phyloP scores from a whole-genome alignment of 352 stramenopile genomes.

The Salisapilia sapeloensis region DNA sequence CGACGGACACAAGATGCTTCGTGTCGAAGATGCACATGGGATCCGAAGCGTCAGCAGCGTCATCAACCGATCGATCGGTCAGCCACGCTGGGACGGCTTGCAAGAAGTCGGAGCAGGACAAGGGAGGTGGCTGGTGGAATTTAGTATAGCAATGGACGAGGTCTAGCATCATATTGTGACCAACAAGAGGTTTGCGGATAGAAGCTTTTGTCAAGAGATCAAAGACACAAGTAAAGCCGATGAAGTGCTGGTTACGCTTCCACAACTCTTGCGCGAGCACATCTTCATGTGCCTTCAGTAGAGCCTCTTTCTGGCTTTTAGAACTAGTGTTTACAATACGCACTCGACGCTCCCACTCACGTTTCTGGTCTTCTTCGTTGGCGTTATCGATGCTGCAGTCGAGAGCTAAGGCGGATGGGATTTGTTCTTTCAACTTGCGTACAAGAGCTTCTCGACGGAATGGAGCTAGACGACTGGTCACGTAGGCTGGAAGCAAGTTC shows the following conservation, averaged over 20 bases:
- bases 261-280: conserved; percentile 11
- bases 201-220: conserved; percentile 20
- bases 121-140: conserved; percentile 43
- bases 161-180: conserved; percentile 70
- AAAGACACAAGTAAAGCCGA: conserved; percentile 52
- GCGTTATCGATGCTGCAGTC: conserved; percentile 55
- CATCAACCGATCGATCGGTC: no score
- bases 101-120: conserved; percentile 34
- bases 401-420: conserved; percentile 21
- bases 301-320: conserved; percentile 7
- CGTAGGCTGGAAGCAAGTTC: no score
- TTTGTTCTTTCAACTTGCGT: conserved; percentile 19
- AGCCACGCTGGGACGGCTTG: conserved; percentile 36
- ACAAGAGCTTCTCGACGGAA: conserved; percentile 46
- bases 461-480: conserved; percentile 38
- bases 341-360: conserved; percentile 45
- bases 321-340: conserved; percentile 18
- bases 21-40: conserved; percentile 41
- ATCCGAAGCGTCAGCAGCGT: not conserved
- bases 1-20: conserved; percentile 43
- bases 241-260: conserved; percentile 30
- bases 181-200: conserved; percentile 41
- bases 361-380: conserved; percentile 8
- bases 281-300: conserved; percentile 14
- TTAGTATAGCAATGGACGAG: conserved; percentile 69